These are phyloP conservation scores for Monilinia fructigena DNA, from an alignment of 2,329 filamentous ascomycete genomes.

Conservation along the genomic window DNA sequence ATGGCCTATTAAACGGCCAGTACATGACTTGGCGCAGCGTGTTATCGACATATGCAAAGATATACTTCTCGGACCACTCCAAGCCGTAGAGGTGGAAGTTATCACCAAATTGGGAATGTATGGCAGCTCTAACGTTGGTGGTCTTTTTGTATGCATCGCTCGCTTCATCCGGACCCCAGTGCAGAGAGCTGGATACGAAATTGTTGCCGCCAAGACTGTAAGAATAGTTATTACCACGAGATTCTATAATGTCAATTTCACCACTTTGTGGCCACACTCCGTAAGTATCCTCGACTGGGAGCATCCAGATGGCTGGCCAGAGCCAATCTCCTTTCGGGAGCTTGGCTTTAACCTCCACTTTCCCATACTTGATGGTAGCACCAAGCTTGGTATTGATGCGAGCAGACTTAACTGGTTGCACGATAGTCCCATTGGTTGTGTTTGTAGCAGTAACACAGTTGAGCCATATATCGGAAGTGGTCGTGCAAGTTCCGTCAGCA, in stretches of 20 bases:
- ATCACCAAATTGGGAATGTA: slow-evolving; percentile 70
- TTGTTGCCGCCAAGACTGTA: slow-evolving; percentile 78
- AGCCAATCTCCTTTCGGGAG: slow-evolving; percentile 80
- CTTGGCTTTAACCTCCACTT: slow-evolving; percentile 75
- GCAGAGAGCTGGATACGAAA: slow-evolving; percentile 73
- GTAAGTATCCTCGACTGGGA: slow-evolving; percentile 71
- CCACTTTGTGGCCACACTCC: slow-evolving; percentile 76
- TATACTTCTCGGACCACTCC: slow-evolving; percentile 84
- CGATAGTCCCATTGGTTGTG: slow-evolving; percentile 71
- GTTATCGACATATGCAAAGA: slow-evolving; percentile 83
- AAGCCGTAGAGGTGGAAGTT: slow-evolving; percentile 78
- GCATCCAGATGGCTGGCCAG: slow-evolving; percentile 91
- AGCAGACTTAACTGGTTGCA: slow-evolving; percentile 75
- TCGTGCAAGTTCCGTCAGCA: slow-evolving; percentile 58
- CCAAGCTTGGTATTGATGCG: slow-evolving; percentile 74
- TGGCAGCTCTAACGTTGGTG: slow-evolving; percentile 71
- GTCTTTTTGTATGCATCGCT: slow-evolving; percentile 83
- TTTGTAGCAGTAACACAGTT: slow-evolving; percentile 74
- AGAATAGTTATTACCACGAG: slow-evolving; percentile 77
- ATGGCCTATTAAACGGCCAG: slow-evolving; percentile 66
- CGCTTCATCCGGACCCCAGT: slow-evolving; percentile 72
- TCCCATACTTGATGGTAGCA: slow-evolving; percentile 75
- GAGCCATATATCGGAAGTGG: slow-evolving; percentile 55
- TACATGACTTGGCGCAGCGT: slow-evolving; percentile 79
- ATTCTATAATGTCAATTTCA: slow-evolving; percentile 81